Base-by-base conservation (phyloP, 345 rosid species). In the Anacardium occidentale region DNA sequence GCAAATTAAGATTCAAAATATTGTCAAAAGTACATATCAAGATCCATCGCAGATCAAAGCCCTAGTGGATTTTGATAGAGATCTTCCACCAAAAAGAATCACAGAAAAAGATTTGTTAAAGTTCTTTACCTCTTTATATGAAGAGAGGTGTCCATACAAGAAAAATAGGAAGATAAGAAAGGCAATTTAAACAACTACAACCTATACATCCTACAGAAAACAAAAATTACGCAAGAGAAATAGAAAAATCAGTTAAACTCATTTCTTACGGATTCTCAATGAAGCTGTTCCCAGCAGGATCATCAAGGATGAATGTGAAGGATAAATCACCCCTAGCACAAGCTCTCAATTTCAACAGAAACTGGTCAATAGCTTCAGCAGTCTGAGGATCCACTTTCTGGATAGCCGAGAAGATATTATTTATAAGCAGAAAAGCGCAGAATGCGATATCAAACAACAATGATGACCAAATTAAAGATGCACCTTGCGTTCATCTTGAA, bases 231-330 rank as follows among this genome's bases (percentile, higher is more conserved):
- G 48, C 17, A n/a, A n/a, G 32, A 70, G 20, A 66, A 70, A 62
- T 37, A 24, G 44, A 72, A 18, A 65, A 48, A 42, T 64, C 20
- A 20, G 53, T 24, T 62, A 20, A 64, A 40, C 54, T 25, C 17
- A 32, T 15, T 65, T 29, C 96, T 90, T 88, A 94, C 98, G 85
- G 98, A 69, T 92, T 94, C 78, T 94, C 98, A 67, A 94, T 81
- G 79, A 94, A 94, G 85, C 98, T 88, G 83, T 94, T 94, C 74
- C 98, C 98, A 64, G 97, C 81, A 66, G 97, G 95, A 84, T 94
- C 98, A 71, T 94, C 97, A 77, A 94, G 81, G 83, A 90, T 77
- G 80, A 92, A 84, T 73, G 93, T 88, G 76, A 90, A 92, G 22
- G 92, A 54, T 11, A 80, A 83, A 57, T 73, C 85, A 57, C 88